Evolutionary conservation across 2,329 filamentous ascomycete genomes (phyloP), one percentile per base, ranked within the genome.

Genomic region (Paecilomyces niveus): DNA sequence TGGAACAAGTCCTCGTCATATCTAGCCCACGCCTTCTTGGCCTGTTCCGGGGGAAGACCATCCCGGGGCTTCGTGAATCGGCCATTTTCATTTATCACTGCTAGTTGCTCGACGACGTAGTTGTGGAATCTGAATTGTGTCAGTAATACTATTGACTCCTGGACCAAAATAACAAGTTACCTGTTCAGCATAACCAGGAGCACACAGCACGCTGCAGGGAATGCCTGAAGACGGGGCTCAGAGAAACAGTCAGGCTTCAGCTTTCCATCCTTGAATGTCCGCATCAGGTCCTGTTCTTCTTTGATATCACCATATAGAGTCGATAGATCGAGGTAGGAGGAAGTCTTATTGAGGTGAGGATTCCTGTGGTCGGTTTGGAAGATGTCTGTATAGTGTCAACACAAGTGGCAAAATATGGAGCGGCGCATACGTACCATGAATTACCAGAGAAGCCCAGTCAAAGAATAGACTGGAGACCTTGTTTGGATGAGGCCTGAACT

Each of bases 1-100:
- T 93, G 88, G 78, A 92, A 93, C 1, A 92, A 76, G 61, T 92
- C 88, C 55, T 91, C 85, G 63, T 92, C 89, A 58, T 87, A 85
- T 72, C 88, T 89, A 64, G 81, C 83, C 85, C 85, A 88, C 5
- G 78, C 76, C 29, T 74, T 69, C 57, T 71, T 66, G 21, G 76
- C 69, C 26, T 79, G 77, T 50, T 87, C 83, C 1, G 78, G 79
- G 0, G 76, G 66, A 0, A 84, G 75, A 0, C 74, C 68, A 4
- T 78, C 72, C 0, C 77, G 67, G 0, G 90, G 90, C 60, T 85
- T 86, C 0, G 81, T 83, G 74, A 96, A 97, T 22, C 89, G 84
- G 15, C 85, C 86, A 52, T 85, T 84, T 66, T 97, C 92, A 67
- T 97, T 96, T 73, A 97, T 93, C n/a, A 82, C 77, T 0, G 89